These are phyloP conservation scores for Sclerotinia subarctica DNA, from an alignment of 2,329 filamentous ascomycete species.

Conservation along the genomic window DNA sequence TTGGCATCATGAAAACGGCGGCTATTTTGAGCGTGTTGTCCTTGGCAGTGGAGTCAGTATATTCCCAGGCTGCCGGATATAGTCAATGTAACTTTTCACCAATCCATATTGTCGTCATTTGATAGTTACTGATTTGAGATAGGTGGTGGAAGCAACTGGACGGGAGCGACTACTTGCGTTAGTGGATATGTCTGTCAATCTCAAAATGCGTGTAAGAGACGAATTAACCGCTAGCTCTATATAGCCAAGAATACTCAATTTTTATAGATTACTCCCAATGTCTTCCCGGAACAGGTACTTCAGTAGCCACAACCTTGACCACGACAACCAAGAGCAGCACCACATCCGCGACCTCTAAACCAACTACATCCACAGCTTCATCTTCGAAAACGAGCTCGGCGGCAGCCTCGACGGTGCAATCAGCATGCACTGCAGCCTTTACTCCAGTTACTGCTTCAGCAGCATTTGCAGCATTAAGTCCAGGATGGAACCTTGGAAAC, in stretches of 20 bases:
- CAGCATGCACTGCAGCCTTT: slow-evolving; percentile 27
- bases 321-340: slow-evolving; percentile 6
- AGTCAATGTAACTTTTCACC: slow-evolving; percentile 16
- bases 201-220: slow-evolving; percentile 19
- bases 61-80: slow-evolving; percentile 17
- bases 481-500: slow-evolving; percentile 61
- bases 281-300: slow-evolving; percentile 15
- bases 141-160: slow-evolving; percentile 16
- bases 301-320: slow-evolving; percentile 10
- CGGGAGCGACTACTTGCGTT: slow-evolving; percentile 17
- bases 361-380: slow-evolving; percentile 10
- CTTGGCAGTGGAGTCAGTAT: slow-evolving; percentile 16
- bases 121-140: neutral
- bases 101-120: neutral
- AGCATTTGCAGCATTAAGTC: slow-evolving; percentile 47
- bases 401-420: slow-evolving; percentile 11
- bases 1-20: slow-evolving; percentile 13
- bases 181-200: slow-evolving; percentile 16
- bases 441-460: slow-evolving; percentile 29
- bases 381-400: slow-evolving; percentile 4
- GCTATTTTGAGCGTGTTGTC: slow-evolving; percentile 1
- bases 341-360: neutral
- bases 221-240: neutral
- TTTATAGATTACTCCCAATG: slow-evolving; percentile 23
- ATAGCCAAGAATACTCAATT: neutral